These are phyloP conservation scores for Debaryomyces castellii DNA, from an alignment of 805 yeast species.

Conservation along the genomic window DNA sequence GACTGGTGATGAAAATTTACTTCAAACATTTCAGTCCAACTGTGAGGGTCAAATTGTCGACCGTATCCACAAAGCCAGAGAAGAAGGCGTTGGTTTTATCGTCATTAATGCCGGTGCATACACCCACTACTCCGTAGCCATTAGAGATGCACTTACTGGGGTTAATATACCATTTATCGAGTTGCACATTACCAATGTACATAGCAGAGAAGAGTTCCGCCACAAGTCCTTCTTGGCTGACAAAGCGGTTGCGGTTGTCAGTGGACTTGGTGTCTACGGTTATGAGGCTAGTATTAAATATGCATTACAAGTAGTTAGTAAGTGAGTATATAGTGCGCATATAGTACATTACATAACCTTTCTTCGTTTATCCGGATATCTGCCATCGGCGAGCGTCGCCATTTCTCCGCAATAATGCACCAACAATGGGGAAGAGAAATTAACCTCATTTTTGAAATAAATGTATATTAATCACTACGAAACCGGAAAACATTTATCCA, in stretches of 20 bases:
- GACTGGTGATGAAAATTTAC: constrained; percentile 27
- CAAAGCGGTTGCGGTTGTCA: constrained; percentile 46
- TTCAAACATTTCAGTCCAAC: constrained; percentile 40
- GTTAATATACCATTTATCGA: constrained; percentile 51
- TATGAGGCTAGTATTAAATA: constrained; percentile 26
- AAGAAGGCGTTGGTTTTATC: constrained; percentile 43
- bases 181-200: constrained; percentile 52
- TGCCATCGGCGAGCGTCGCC: background rate
- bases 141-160: constrained; percentile 49
- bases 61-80: constrained; percentile 46
- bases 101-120: constrained; percentile 54
- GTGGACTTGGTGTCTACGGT: constrained; percentile 43
- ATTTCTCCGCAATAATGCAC: background rate
- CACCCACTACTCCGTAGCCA: constrained; percentile 51
- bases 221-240: constrained; percentile 49
- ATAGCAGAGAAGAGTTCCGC: constrained; percentile 51
- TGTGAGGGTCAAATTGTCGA: constrained; percentile 49
- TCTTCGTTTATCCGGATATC: background rate
- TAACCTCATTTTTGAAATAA: background rate
- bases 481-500: constrained; percentile 1
- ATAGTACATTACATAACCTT: background rate
- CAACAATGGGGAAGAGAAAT: background rate
- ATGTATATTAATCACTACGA: background rate
- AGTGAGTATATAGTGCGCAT: background rate
- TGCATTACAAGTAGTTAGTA: background rate